Evolutionary conservation across 306 rosid species (phyloP).

Genomic region (Ormosia semicastrata): DNA sequence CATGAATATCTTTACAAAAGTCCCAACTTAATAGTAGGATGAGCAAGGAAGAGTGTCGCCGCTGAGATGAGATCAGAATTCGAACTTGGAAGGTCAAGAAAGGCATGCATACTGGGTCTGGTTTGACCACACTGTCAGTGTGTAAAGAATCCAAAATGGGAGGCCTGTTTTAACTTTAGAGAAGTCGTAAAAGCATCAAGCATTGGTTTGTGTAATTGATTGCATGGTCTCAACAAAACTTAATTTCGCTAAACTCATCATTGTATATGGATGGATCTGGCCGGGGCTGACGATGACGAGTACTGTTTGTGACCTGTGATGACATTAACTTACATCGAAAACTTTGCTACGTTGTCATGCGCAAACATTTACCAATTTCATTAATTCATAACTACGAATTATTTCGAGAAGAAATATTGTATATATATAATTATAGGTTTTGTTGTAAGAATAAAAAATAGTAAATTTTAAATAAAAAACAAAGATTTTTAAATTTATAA

Average conservation of each 20-base stretch:
- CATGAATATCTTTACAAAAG: no score
- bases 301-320: neutral
- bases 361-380: neutral
- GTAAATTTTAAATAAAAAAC: no score
- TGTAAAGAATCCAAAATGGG: slow-evolving; percentile 29
- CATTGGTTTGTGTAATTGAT: slow-evolving; percentile 5
- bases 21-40: neutral
- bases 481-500: no score
- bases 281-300: neutral
- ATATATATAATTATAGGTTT: no score
- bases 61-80: neutral
- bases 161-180: slow-evolving; percentile 4
- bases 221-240: slow-evolving; percentile 24
- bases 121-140: slow-evolving; percentile 24
- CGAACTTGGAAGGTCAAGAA: slow-evolving; percentile 15
- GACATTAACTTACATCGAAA: neutral
- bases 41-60: neutral
- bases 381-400: neutral
- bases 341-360: neutral
- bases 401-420: neutral
- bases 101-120: neutral
- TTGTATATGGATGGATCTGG: slow-evolving; percentile 1
- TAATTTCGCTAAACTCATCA: slow-evolving; percentile 26
- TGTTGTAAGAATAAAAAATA: no score
- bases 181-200: slow-evolving; percentile 24